Conservation (phyloP, 257 asterid genomes). For the Ligustrum vulgare region DNA sequence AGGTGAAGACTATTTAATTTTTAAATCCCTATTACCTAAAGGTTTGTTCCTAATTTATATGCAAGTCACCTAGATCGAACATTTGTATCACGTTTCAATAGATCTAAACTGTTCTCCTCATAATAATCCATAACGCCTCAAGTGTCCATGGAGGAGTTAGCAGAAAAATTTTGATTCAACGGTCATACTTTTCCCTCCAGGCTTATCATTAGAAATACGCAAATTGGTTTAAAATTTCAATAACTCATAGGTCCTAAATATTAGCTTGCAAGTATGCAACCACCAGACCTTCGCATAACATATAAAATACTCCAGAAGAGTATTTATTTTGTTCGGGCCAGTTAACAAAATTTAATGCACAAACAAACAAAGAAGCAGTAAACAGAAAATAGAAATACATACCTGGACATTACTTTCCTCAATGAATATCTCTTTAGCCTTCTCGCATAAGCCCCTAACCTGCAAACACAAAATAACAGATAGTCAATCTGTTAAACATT, state of each 20-base stretch:
- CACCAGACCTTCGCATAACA: background rate
- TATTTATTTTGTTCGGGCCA: background rate
- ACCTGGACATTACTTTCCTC: constrained; percentile 75
- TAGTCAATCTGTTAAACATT: constrained; percentile 15
- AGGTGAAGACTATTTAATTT: background rate
- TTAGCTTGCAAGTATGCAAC: background rate
- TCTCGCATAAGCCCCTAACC: constrained; percentile 64
- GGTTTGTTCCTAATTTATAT: background rate
- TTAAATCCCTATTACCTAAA: background rate
- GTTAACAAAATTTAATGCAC: background rate
- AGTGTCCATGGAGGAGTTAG: too few relatives aligned
- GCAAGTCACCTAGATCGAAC: background rate
- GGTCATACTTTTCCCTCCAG: too few relatives aligned
- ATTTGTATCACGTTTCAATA: constrained; percentile 4
- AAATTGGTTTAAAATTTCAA: background rate
- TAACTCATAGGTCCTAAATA: background rate
- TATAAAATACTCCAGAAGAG: background rate
- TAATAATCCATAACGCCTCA: too few relatives aligned
- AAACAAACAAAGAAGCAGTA: background rate
- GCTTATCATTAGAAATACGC: background rate
- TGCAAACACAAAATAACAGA: constrained; percentile 27
- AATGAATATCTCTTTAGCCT: constrained; percentile 70
- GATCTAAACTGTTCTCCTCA: background rate
- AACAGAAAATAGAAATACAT: constrained; percentile 14
- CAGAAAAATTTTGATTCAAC: too few relatives aligned